Conservation (phyloP, 2,329 filamentous ascomycete species). For the Botryotinia calthae region DNA sequence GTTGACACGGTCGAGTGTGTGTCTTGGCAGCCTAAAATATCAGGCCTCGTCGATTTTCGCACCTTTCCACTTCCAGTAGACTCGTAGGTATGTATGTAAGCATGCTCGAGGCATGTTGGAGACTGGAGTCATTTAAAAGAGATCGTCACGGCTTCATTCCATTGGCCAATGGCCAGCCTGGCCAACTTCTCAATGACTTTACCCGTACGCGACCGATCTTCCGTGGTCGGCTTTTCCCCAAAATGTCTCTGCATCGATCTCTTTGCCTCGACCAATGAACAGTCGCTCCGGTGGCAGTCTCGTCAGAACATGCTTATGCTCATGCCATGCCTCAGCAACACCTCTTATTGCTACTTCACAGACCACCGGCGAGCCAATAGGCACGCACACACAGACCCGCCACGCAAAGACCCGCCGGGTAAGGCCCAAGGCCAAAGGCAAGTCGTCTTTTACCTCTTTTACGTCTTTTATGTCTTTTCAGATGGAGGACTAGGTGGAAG, state of each 20-base stretch:
- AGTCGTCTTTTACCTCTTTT: neutral
- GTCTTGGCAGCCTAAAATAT: neutral
- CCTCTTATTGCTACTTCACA: too few relatives aligned
- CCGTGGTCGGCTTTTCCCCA: conserved; percentile 7
- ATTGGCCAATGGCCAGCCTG: neutral
- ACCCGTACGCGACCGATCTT: neutral
- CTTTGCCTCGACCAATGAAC: conserved; percentile 1
- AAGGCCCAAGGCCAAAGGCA: neutral
- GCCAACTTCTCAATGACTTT: neutral
- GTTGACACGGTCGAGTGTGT: neutral
- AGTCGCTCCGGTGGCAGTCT: neutral
- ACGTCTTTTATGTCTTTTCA: neutral
- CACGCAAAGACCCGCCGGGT: neutral
- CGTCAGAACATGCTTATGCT: neutral
- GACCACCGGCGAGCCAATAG: too few relatives aligned
- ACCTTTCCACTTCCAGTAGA: neutral
- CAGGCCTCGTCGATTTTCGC: neutral
- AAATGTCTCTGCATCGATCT: conserved; percentile 5
- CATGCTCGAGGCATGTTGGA: too few relatives aligned
- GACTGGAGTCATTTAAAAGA: too few relatives aligned
- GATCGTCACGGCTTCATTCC: neutral
- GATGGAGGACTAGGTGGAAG: neutral
- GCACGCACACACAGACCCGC: neutral
- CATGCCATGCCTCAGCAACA: too few relatives aligned
- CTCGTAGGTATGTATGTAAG: too few relatives aligned